Evolutionary conservation across 495 filamentous ascomycete genomes (phyloP), one percentile per base, ranked within the genome.

Genomic region (Aspergillus nidulans): DNA sequence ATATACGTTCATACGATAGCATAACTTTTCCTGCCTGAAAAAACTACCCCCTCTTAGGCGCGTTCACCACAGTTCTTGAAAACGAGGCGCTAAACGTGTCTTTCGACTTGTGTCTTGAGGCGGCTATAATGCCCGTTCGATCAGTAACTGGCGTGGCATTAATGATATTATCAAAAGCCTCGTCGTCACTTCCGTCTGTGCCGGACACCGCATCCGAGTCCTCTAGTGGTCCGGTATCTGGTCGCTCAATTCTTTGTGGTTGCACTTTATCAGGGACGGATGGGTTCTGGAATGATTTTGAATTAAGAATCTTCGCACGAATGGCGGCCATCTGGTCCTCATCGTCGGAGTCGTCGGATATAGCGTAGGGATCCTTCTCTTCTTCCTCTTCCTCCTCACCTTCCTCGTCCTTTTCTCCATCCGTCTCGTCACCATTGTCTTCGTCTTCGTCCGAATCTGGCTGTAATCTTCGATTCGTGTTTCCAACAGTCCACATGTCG

Each of bases 271-370:
- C 81, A 43, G 74, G 63, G 46, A 68, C 70, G 23, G 68, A 63
- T 13, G 76, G 83, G 59, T 89, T 89, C 38, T 87, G 75, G 59
- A 97, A 98, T 0, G 89, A 78, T 59, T 91, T 96, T 4, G 92
- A 96, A 2, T 81, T 84, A 3, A 97, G 77, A 19, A 96, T 89
- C 60, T 87, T 86, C 38, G 84, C 83, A 36, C 94, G 78, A 24
- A 98, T 84, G 59, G 94, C 91, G 38, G 90, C 92, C 89, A 96
- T 97, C 64, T 95, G 88, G 43, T 90, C 89, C 61, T 95, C 88
- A 13, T 88, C 85, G 10, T 89, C 85, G 5, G 87, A 86, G 39
- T 90, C 85, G 40, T 92, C 79, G 32, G 88, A 88, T 36, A 92
- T 81, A 20, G 82, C 86, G 53, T 84, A 89, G 1, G 83, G 85